These are phyloP conservation scores for Pyricularia grisea DNA, from an alignment of 2,329 filamentous ascomycete genomes.

Conservation along the genomic window DNA sequence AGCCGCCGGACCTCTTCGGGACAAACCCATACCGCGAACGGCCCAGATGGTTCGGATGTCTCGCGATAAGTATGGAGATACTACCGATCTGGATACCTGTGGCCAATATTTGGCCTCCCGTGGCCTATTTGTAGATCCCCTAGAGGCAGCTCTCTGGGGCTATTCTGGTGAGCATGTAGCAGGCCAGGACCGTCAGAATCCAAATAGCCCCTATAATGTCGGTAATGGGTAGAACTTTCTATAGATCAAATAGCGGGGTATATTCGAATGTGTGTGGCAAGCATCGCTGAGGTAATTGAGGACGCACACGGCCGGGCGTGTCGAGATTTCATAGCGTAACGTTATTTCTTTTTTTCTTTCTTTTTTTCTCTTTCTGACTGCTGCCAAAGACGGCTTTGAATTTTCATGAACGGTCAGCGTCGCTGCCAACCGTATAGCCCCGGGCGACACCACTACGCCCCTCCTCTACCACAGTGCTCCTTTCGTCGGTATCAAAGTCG, in stretches of 20 bases:
- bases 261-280: neutral
- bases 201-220: conserved; percentile 8
- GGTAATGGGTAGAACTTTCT: neutral
- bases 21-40: conserved; percentile 27
- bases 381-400: neutral
- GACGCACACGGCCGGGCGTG: neutral
- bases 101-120: conserved; percentile 16
- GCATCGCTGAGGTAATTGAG: neutral
- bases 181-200: conserved; percentile 25
- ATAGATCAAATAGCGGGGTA: neutral
- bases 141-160: conserved; percentile 15
- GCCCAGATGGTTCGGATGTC: conserved; percentile 28
- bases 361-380: neutral
- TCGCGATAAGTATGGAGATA: conserved; percentile 15
- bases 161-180: conserved; percentile 25
- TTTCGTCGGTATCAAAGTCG: conserved; percentile 55
- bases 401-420: conserved; percentile 24
- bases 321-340: neutral
- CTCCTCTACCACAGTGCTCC: conserved; percentile 67
- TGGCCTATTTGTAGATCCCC: conserved; percentile 17
- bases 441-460: conserved; percentile 81
- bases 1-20: conserved; percentile 33
- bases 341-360: too few species aligned
- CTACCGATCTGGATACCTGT: conserved; percentile 19
- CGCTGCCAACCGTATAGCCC: conserved; percentile 71